Conservation (phyloP, 2,329 filamentous ascomycete genomes). For the Fusarium hainanense region DNA sequence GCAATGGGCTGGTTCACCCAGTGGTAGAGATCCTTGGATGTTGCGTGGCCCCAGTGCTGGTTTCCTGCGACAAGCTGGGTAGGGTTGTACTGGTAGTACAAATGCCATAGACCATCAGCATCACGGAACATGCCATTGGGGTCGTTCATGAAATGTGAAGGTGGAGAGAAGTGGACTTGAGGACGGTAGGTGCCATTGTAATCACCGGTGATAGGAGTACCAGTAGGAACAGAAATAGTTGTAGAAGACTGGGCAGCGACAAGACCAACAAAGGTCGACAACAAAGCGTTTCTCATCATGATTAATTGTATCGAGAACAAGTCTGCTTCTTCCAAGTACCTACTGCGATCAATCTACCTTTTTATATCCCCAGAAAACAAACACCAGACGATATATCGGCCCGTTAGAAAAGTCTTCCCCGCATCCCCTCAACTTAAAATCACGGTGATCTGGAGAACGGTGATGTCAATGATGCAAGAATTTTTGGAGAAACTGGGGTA, state of each 20-base stretch:
- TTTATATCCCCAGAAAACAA: neutral
- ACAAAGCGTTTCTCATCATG: slow-evolving; percentile 3
- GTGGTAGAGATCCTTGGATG: slow-evolving; percentile 69
- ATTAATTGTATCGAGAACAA: neutral
- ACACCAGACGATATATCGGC: neutral
- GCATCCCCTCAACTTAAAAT: neutral
- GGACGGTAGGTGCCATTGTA: slow-evolving; percentile 54
- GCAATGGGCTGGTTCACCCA: slow-evolving; percentile 75
- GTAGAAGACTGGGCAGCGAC: neutral
- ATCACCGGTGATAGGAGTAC: slow-evolving; percentile 40
- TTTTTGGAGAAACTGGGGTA: neutral
- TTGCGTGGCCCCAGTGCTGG: slow-evolving; percentile 76
- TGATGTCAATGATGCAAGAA: slow-evolving; percentile 9
- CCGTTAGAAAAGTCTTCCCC: neutral
- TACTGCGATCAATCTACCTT: neutral
- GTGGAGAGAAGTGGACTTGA: slow-evolving; percentile 67
- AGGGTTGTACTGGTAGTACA: slow-evolving; percentile 71
- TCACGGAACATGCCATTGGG: slow-evolving; percentile 73
- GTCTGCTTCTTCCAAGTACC: neutral
- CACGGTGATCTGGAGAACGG: slow-evolving; percentile 3
- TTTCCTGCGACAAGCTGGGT: slow-evolving; percentile 62
- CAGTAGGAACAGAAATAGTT: slow-evolving; percentile 30
- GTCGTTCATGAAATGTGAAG: slow-evolving; percentile 68
- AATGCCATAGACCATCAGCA: slow-evolving; percentile 66
- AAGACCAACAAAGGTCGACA: slow-evolving; percentile 5